Evolutionary conservation across 192 early-diverging fungal genomes (phyloP), one percentile per base, ranked within the genome.

Genomic region (Coemansia biformis): DNA sequence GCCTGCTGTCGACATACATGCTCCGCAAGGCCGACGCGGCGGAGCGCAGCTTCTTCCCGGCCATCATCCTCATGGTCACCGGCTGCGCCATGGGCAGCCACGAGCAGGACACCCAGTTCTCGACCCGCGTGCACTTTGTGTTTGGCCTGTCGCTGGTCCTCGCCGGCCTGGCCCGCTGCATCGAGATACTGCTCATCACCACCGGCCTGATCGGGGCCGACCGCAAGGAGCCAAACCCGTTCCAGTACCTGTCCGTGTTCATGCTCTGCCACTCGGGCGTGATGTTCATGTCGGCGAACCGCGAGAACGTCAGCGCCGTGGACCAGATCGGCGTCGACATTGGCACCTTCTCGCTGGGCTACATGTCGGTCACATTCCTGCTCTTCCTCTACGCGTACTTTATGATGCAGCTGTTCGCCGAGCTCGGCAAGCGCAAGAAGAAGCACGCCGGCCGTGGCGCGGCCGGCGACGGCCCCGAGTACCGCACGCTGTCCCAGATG

Each of bases 251-350:
- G 6, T 54, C 73, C 8, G 65, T 64, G 8, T 76, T 76, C 40
- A 68, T 74, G 46, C 51, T 85, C 46, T 73, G 78, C 21, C 59
- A 83, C 38, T 77, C 81, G 31, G 83, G 83, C 32, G 54, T 83
- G 18, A 43, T 74, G 23, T 85, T 85, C 42, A 85, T 85, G 83
- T 65, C 77, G 13, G 78, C 80, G 16, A 82, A 81, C 46, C 75
- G 70, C 49, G 71, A 85, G 43, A 80, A 76, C 43, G 48, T 85
- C 9, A 29, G 28, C 2, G 57, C 61, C 29, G 53, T 85, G 36
- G 41, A 36, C 21, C 44, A 48, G 31, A 73, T 70, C 8, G 70
- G 56, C 19, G 63, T 80, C 40, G 83, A 85, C 46, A 63, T 79
- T 47, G 64, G 72, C 40, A 79, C 83, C 0, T 85, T 80, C 39